A percentile compares a stretch with the other conserved stretches of the same genome.
phyloP scores from a whole-genome alignment of 139 green algal species.

The Chlamydomonas incerta region DNA sequence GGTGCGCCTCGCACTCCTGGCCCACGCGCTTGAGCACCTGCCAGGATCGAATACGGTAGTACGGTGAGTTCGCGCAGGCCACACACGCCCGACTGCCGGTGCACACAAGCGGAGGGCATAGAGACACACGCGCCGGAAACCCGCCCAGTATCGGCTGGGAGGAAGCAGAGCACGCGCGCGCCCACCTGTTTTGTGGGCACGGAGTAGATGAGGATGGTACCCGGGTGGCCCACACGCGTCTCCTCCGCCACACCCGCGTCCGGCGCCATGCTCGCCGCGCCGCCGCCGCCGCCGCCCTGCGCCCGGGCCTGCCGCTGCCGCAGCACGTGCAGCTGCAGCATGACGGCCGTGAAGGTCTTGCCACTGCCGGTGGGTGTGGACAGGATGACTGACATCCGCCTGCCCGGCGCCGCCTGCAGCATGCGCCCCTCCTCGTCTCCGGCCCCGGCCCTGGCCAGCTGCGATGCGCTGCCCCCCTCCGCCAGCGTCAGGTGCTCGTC shows the following conservation, averaged over 20 bases:
- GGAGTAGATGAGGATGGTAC: slow-evolving; percentile 61
- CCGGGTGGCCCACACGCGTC: slow-evolving; percentile 21
- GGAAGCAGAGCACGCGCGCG: too few species aligned
- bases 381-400: slow-evolving; percentile 48
- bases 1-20: slow-evolving; percentile 67
- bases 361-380: slow-evolving; percentile 60
- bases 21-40: slow-evolving; percentile 68
- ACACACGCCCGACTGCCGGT: too few species aligned
- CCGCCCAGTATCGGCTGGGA: too few species aligned
- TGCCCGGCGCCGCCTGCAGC: too few species aligned
- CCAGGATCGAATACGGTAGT: too few species aligned
- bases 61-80: too few species aligned
- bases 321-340: slow-evolving; percentile 64
- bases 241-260: neutral
- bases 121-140: too few species aligned
- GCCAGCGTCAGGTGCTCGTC: slow-evolving; percentile 44
- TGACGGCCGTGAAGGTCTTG: slow-evolving; percentile 70
- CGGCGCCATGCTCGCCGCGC: neutral
- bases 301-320: neutral
- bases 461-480: neutral
- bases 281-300: neutral
- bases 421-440: too few species aligned
- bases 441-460: too few species aligned
- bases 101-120: too few species aligned
- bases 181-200: slow-evolving; percentile 64